Base-by-base conservation (phyloP, 257 asterid species). In the Cinchona pubescens region DNA sequence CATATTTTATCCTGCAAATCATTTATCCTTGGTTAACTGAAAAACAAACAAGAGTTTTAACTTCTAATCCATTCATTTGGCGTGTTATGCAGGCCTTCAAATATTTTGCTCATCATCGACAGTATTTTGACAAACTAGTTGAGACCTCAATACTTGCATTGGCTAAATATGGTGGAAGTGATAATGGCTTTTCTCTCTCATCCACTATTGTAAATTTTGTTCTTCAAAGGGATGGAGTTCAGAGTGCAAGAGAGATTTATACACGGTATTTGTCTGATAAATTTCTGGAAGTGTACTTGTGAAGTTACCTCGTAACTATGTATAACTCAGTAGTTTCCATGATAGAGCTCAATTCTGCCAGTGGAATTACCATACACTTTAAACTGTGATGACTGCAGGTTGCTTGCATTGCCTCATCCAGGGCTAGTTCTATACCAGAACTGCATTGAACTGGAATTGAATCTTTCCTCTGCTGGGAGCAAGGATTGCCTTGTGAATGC, bases 331-430 rank as follows among this genome's bases (percentile, higher is more conserved):
- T 51, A 48, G 76, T 65, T 6, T 18, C 25, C 21, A 19, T 59
- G 37, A 48, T 58, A 32, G 56, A 18, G 45, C 46, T 48, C 63
- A 23, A 34, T 34, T 67, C 46, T 61, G n/a, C 18, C 66, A 62
- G 51, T 45, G 75, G 72, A 66, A 38, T 32, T 12, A 25, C 49
- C 55, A 35, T n/a, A 72, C 69, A 34, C 27, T 46, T 46, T 34
- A 12, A 25, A 25, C 3, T 16, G 38, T 30, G 38, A 30, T 55
- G n/a, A 45, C 53, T 75, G 83, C 96, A 95, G 99, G 82, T 92
- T 84, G 81, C 89, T 95, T 53, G 85, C 87, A 62, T 85, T 91
- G 84, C 99, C 99, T 23, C 96, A 82, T 80, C 97, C 98, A 1
- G 99, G 99, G 55, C 91, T 91, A 69, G 78, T 85, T 38, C 18